Evolutionary conservation across 2,329 filamentous ascomycete species (phyloP), one percentile per base, ranked within the genome.

Genomic region (Fusarium fracticaudum): DNA sequence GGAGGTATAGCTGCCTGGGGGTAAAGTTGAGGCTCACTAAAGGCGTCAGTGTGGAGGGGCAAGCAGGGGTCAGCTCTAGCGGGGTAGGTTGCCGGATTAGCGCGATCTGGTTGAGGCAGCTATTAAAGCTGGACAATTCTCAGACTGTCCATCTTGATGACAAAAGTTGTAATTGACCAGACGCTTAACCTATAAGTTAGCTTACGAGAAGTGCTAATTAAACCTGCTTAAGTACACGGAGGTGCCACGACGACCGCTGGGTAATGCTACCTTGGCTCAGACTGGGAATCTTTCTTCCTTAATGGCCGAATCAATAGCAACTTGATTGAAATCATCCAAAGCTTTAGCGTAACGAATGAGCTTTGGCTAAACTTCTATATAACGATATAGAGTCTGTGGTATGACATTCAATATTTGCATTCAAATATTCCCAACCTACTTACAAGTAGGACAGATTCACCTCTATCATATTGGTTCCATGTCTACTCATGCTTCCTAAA

Each of bases 31-130:
- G 72, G 64, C 60, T 73, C 64, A 38, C 60, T 64, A 48, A 40
- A 53, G 67, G 70, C 63, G 60, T 62, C 58, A 69, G 48, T 69
- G 67, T 72, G 73, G 73, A 75, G 73, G 73, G 73, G 73, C 73
- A 69, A 58, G 54, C 73, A 74, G 67, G 74, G 72, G 61, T 64
- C 54, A 76, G 76, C 74, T 78, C 53, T 64, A 75, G 74, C 53
- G 76, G 73, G 76, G 76, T 75, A 78, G 75, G 64, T 73, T 71
- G 50, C 55, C 53, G 31, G 10, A 31, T 60, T 70, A 71, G 60
- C 54, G 53, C 38, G 31, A 66, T 57, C n/a, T 69, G 53, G n/a
- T 50, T 47, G 31, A 71, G 65, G 43, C 59, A 44, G 41, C 29
- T 40, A 48, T 47, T 26, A 37, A 43, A 37, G 38, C 14, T 35